Conservation (phyloP, 2,329 filamentous ascomycete species). For the Hypoxylon sp. region DNA sequence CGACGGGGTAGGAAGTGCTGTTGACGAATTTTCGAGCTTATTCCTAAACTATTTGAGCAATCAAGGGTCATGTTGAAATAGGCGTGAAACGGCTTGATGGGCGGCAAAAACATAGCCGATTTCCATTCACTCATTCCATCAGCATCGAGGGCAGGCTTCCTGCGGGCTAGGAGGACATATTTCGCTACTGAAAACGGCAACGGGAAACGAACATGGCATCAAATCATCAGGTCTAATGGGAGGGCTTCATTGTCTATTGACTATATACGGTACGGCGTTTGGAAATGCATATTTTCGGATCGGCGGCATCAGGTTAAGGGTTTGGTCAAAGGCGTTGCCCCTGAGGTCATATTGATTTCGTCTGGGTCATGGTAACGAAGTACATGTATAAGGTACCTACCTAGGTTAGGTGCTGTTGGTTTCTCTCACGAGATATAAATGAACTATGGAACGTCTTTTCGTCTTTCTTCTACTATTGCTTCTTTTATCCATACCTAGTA, state of each 20-base stretch:
- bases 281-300: slow-evolving; percentile 30
- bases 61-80: not conserved
- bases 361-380: slow-evolving; percentile 16
- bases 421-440: slow-evolving; percentile 41
- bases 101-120: not conserved
- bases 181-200: not conserved
- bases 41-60: not conserved
- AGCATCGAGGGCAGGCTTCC: slow-evolving; percentile 1
- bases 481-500: not conserved
- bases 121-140: not conserved
- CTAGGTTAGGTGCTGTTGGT: slow-evolving; percentile 4
- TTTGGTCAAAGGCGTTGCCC: slow-evolving; percentile 12
- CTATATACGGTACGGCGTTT: slow-evolving; percentile 29
- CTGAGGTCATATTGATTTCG: slow-evolving; percentile 13
- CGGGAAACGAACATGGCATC: not conserved
- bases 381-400: not conserved
- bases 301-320: slow-evolving; percentile 11
- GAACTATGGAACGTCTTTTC: slow-evolving; percentile 9
- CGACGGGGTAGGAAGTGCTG: slow-evolving; percentile 51
- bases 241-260: slow-evolving; percentile 8
- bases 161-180: not conserved
- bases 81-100: not conserved
- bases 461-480: not conserved
- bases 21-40: slow-evolving; percentile 14
- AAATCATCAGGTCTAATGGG: not conserved